Base-by-base conservation (phyloP, 2,329 filamentous ascomycete genomes). In the Fusarium avenaceum region DNA sequence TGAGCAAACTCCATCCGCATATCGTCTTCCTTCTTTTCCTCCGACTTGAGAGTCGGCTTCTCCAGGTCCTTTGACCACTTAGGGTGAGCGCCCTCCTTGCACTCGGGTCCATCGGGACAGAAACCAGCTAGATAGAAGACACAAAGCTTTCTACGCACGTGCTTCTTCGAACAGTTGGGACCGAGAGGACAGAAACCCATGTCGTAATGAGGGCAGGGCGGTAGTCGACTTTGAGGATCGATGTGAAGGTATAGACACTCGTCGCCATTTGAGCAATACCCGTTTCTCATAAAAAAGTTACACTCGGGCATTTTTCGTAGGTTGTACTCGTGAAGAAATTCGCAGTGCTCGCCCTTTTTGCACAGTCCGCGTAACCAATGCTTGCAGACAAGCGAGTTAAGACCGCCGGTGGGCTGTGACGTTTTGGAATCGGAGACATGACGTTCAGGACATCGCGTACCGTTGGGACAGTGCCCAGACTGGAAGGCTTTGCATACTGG, bases 291-390 rank as follows among this genome's bases (percentile, higher is more conserved):
- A 81, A 95, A 98, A 80, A 97, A 97, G 76, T 97, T 97, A 82
- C 96, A 99, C 82, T 98, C 96, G 67, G 96, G 94, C 93, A 98
- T 98, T 80, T 96, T 94, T 68, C 96, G 90, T 72, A 99, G 87
- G 81, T 99, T 98, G 84, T 97, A 99, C 81, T 98, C 96, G 85
- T 99, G 96, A 48, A 98, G 85, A 76, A 98, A 99, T 83, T 99
- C 96, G 89, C 96, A 99, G 72, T 90, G 89, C 76, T 97, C 91
- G 74, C 95, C 96, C 81, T 98, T 98, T 78, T 99, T 99, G 85
- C 96, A 99, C 20, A 99, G 88, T 0, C 94, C 95, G 69, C 96
- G 92, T 76, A 98, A 89, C 90, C 96, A 98, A 85, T 98, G 96
- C 83, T 99, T 99, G 89, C 96, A 99, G 64, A 99, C 95, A 17